Conservation (phyloP, 306 rosid species). For the Gastrolobium villosum region DNA sequence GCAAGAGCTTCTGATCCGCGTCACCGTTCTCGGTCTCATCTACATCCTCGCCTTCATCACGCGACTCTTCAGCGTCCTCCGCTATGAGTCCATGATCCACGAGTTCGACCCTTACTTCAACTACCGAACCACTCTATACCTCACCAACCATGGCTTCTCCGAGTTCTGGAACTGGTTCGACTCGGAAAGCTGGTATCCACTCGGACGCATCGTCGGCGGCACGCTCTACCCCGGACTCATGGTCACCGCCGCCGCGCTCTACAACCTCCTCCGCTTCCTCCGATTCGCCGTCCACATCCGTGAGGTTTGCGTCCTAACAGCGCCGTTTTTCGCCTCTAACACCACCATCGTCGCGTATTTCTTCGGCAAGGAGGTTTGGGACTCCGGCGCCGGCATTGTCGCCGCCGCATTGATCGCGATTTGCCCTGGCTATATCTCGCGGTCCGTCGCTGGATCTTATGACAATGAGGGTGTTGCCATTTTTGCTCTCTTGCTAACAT, state of each 20-base stretch:
- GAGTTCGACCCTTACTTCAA: constrained; percentile 99
- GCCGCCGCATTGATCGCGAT: constrained; percentile 95
- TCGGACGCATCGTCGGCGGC: constrained; percentile 95
- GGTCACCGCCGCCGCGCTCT: constrained; percentile 94
- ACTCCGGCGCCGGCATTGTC: constrained; percentile 92
- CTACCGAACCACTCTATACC: constrained; percentile 87
- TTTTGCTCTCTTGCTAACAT: constrained; percentile 81
- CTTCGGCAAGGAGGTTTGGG: constrained; percentile 96
- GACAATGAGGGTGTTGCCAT: constrained; percentile 99
- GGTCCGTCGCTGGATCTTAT: constrained; percentile 97
- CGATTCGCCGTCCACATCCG: constrained; percentile 90
- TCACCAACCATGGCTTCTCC: constrained; percentile 83
- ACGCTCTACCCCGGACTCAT: constrained; percentile 97
- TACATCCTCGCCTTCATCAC: constrained; percentile 92
- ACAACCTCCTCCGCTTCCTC: constrained; percentile 70
- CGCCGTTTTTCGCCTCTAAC: constrained; percentile 96
- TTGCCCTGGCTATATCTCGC: constrained; percentile 94
- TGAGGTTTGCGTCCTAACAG: constrained; percentile 94
- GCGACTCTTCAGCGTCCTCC: constrained; percentile 94
- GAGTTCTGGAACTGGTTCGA: constrained; percentile 99
- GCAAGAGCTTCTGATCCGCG: constrained; percentile 94
- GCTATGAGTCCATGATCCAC: constrained; percentile 99
- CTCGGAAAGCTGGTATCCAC: constrained; percentile 95
- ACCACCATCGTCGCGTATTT: constrained; percentile 92
- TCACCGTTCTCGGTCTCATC: constrained; percentile 71